Conservation (phyloP, 2,329 filamentous ascomycete species). For the Colletotrichum siamense region DNA sequence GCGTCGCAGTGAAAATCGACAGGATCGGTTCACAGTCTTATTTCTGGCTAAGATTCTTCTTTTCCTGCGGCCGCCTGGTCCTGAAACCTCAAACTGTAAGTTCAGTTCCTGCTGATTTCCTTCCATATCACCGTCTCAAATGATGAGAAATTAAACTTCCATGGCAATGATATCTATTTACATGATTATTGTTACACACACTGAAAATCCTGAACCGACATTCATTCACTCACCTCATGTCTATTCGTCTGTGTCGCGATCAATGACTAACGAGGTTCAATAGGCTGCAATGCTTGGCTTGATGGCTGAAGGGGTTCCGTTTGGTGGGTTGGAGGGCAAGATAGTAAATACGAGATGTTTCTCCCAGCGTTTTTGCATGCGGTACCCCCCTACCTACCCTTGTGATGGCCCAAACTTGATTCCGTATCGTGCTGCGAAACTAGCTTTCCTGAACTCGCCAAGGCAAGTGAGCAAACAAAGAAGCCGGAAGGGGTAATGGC, state of each 20-base stretch:
- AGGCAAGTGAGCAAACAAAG: no score
- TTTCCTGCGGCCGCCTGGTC: background rate
- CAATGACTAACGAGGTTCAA: background rate
- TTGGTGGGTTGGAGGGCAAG: background rate
- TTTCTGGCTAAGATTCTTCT: background rate
- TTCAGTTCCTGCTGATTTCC: background rate
- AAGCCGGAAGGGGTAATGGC: background rate
- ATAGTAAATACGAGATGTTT: background rate
- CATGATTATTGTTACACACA: conserved; percentile 15
- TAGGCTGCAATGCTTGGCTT: background rate
- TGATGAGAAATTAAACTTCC: conserved; percentile 7
- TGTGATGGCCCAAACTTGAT: no score
- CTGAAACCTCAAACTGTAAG: background rate
- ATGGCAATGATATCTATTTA: conserved; percentile 16
- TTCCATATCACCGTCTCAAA: background rate
- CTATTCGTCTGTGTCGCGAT: background rate
- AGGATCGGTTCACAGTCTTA: background rate
- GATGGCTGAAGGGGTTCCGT: background rate
- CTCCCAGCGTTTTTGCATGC: rapidly evolving
- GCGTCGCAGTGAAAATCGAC: background rate
- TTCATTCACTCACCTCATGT: background rate
- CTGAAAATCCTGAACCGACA: conserved; percentile 18
- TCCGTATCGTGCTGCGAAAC: no score
- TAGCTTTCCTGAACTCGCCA: no score
- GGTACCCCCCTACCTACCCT: no score